These are phyloP conservation scores for Fusarium keratoplasticum DNA, from an alignment of 2,329 filamentous ascomycete species.

Conservation along the genomic window DNA sequence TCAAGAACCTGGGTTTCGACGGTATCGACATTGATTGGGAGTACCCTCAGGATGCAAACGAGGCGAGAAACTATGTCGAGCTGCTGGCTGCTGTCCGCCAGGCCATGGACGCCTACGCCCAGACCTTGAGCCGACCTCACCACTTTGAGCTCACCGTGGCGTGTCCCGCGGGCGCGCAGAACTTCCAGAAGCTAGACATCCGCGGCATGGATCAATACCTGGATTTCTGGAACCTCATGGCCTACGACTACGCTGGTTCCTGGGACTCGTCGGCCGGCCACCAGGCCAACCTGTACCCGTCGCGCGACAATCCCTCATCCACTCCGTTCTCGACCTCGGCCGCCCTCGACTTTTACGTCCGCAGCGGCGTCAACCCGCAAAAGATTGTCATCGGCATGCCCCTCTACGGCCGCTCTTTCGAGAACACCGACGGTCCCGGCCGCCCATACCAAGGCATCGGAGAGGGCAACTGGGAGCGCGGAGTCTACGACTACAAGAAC, in stretches of 20 bases:
- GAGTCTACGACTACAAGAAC: constrained; percentile 89
- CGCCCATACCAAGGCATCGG: constrained; percentile 77
- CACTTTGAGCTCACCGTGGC: constrained; percentile 76
- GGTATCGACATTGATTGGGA: constrained; percentile 78
- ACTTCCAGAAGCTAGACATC: constrained; percentile 73
- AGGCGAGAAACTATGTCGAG: constrained; percentile 70
- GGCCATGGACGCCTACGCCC: constrained; percentile 69
- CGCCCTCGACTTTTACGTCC: constrained; percentile 78
- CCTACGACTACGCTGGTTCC: constrained; percentile 87
- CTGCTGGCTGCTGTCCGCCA: constrained; percentile 67
- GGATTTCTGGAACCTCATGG: constrained; percentile 87
- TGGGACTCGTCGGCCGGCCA: constrained; percentile 82
- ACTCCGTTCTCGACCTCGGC: constrained; percentile 83
- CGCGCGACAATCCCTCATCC: constrained; percentile 63
- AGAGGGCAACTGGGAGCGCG: constrained; percentile 84
- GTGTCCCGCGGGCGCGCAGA: constrained; percentile 70
- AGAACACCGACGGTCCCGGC: constrained; percentile 81
- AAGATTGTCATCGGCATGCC: constrained; percentile 95
- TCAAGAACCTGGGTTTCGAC: constrained; percentile 85
- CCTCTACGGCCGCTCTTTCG: constrained; percentile 88
- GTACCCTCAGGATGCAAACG: constrained; percentile 66
- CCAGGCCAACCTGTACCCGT: constrained; percentile 81
- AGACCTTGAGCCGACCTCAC: constrained; percentile 54
- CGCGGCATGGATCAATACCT: constrained; percentile 72
- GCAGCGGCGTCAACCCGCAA: constrained; percentile 69